Evolutionary conservation across 371 early-diverging fungal species (phyloP).

Genomic region (Mortierella sp.): DNA sequence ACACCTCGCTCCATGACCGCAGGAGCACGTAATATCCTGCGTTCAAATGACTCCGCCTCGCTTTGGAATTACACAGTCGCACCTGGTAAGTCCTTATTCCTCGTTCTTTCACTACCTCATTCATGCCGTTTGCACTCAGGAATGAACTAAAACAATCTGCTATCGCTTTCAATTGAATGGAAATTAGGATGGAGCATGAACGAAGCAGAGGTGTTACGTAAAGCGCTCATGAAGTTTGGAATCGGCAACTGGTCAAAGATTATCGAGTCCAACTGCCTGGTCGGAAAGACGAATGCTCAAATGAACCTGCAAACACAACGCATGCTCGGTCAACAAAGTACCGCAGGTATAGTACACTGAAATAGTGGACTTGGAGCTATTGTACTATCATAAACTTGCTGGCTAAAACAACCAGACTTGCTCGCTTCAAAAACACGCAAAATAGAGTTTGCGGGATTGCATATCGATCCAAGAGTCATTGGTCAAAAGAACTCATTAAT

Average conservation of each 20-base stretch:
- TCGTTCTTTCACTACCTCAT: not conserved
- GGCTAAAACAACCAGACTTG: not conserved
- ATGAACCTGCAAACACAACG: slow-evolving; percentile 94
- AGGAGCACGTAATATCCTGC: slow-evolving; percentile 89
- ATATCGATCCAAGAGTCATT: slow-evolving; percentile 88
- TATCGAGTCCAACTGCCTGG: slow-evolving; percentile 85
- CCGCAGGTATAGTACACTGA: slow-evolving; percentile 87
- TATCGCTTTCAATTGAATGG: not conserved
- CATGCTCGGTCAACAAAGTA: slow-evolving; percentile 93
- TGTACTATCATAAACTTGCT: too few relatives aligned
- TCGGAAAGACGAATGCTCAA: slow-evolving; percentile 94
- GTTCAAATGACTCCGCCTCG: slow-evolving; percentile 91
- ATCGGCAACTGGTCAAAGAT: slow-evolving; percentile 96
- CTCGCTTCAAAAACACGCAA: not conserved
- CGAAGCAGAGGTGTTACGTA: slow-evolving; percentile 84
- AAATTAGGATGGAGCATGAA: slow-evolving; percentile 91
- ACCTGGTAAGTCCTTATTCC: slow-evolving; percentile 66
- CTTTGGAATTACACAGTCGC: slow-evolving; percentile 94
- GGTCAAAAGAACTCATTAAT: slow-evolving; percentile 84
- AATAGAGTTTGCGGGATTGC: slow-evolving; percentile 89
- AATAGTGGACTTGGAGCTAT: too few relatives aligned
- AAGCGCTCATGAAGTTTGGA: slow-evolving; percentile 89
- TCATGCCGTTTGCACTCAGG: not conserved
- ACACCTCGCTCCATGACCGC: slow-evolving; percentile 87
- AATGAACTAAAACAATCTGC: not conserved